Evolutionary conservation across 768 basidiomycete species (phyloP).

Genomic region (Kwoniella sp.): DNA sequence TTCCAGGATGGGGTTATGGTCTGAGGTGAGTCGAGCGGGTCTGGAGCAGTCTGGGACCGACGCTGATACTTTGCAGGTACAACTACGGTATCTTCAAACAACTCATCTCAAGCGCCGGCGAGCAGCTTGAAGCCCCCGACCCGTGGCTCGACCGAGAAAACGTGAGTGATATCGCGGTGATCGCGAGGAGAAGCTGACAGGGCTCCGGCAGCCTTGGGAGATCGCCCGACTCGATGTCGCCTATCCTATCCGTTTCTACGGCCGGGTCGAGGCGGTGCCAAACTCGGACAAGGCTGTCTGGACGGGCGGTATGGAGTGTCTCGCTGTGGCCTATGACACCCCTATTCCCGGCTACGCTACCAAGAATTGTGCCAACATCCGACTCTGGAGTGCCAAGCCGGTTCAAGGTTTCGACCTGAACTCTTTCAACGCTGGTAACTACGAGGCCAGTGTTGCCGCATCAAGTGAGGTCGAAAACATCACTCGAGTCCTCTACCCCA

Average conservation of each 20-base stretch:
- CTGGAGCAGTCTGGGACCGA: not conserved
- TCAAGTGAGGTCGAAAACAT: constrained; percentile 89
- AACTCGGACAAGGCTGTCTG: constrained; percentile 49
- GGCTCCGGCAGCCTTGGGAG: constrained; percentile 45
- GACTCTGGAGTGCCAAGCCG: constrained; percentile 62
- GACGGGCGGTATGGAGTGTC: constrained; percentile 85
- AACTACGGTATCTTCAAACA: constrained; percentile 95
- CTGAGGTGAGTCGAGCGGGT: constrained; percentile 58
- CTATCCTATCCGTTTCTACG: constrained; percentile 73
- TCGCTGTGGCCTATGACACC: constrained; percentile 89
- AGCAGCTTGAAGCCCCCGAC: constrained; percentile 52
- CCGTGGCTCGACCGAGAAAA: constrained; percentile 54
- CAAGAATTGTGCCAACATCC: constrained; percentile 79
- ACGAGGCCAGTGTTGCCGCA: constrained; percentile 80
- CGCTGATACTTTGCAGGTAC: constrained; percentile 35
- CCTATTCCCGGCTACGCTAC: constrained; percentile 59
- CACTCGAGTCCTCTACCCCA: constrained; percentile 91
- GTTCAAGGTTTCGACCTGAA: constrained; percentile 79
- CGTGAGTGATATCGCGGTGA: constrained; percentile 18
- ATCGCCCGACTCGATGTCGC: constrained; percentile 61
- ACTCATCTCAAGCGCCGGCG: constrained; percentile 60
- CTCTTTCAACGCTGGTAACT: constrained; percentile 94
- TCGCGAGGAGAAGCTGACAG: not conserved
- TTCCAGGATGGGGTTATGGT: constrained; percentile 95
- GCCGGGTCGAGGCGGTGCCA: constrained; percentile 64